Evolutionary conservation across 176 grass and related monocot species (phyloP).

Genomic region (Phoenix dactylifera): DNA sequence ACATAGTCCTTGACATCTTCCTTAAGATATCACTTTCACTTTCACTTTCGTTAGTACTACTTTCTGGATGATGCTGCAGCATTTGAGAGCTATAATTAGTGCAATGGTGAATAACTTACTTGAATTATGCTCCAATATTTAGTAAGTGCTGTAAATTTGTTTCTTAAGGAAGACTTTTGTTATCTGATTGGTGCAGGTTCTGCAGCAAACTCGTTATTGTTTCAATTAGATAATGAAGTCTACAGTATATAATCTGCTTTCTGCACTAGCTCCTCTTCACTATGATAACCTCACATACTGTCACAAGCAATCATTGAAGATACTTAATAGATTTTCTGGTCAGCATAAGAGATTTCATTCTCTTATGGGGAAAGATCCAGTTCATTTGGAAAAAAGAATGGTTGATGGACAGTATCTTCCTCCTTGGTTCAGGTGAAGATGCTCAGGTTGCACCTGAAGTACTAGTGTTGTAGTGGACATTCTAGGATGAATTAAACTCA

Average conservation of each 20-base stretch:
- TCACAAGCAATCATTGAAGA: constrained; percentile 1
- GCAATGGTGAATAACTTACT: too few relatives aligned
- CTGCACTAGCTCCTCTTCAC: neutral
- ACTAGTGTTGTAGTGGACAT: neutral
- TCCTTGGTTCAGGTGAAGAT: constrained; percentile 7
- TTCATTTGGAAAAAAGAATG: neutral
- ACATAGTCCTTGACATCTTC: too few relatives aligned
- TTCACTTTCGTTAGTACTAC: too few relatives aligned
- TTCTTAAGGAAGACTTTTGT: too few relatives aligned
- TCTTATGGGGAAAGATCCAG: neutral
- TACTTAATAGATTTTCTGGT: constrained; percentile 1
- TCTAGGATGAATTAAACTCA: neutral
- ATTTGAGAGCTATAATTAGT: too few relatives aligned
- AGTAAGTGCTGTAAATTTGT: too few relatives aligned
- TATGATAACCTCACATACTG: neutral
- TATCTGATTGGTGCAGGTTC: neutral
- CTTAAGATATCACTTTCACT: too few relatives aligned
- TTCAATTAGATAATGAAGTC: constrained; percentile 6
- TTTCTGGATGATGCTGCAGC: too few relatives aligned
- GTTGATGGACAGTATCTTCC: neutral
- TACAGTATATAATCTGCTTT: neutral
- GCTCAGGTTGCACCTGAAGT: too few relatives aligned
- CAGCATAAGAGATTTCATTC: constrained; percentile 7
- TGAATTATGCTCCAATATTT: too few relatives aligned
- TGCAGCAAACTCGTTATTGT: neutral